phyloP scores from a whole-genome alignment of 495 filamentous ascomycete species.

The Hypoxylon lenormandii region DNA sequence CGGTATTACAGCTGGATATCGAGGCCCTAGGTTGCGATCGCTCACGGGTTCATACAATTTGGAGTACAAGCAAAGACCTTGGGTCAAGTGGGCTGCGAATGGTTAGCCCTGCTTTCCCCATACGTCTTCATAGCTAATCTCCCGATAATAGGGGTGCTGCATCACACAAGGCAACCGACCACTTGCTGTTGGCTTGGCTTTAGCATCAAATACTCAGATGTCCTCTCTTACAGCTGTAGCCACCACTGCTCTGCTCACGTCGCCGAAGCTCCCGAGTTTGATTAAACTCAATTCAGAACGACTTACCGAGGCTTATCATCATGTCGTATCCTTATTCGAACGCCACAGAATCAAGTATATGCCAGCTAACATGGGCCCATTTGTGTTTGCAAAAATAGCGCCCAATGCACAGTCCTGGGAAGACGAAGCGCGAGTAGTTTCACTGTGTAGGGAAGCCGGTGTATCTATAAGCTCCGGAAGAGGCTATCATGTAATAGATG shows the following conservation, averaged over 20 bases:
- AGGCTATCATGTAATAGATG: constrained; percentile 12
- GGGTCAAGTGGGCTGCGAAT: constrained; percentile 40
- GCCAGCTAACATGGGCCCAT: no score
- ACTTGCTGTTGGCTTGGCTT: constrained; percentile 3
- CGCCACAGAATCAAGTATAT: no score
- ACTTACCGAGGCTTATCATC: no score
- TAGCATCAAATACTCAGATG: constrained; percentile 16
- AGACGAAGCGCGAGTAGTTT: no score
- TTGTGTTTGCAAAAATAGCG: no score
- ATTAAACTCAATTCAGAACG: no score
- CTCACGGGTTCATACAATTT: constrained; percentile 30
- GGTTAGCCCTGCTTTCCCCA: no score
- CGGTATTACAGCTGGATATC: neutral
- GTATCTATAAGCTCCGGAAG: neutral
- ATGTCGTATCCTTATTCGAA: neutral
- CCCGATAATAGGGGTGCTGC: constrained; percentile 18
- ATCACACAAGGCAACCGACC: constrained; percentile 18
- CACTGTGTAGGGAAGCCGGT: neutral
- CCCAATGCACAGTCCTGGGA: no score
- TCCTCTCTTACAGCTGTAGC: constrained; percentile 12
- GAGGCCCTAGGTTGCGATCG: constrained; percentile 1
- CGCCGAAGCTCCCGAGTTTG: neutral
- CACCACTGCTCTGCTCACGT: constrained; percentile 2
- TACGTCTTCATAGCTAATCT: no score
- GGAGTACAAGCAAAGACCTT: constrained; percentile 41